Conservation (phyloP, 352 stramenopile species). For the Phytophthora constricta region DNA sequence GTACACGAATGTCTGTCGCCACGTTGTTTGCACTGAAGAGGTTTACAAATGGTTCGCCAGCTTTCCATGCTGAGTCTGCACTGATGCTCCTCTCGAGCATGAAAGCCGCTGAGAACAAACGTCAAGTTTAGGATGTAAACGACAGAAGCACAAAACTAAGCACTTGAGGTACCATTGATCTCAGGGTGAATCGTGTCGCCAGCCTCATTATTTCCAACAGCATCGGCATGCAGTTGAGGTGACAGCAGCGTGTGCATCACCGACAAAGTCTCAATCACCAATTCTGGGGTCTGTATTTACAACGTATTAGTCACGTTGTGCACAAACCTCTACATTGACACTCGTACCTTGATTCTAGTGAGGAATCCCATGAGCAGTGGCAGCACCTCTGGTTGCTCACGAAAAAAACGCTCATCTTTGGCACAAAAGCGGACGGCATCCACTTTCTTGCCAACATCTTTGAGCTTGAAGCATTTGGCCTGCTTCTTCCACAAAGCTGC, state of each 20-base stretch:
- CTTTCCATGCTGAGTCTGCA: slow-evolving; percentile 49
- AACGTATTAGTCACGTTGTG: slow-evolving; percentile 9
- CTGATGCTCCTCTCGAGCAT: slow-evolving; percentile 44
- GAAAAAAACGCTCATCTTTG: slow-evolving; percentile 62
- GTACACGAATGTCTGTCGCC: slow-evolving; percentile 37
- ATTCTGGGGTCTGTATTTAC: slow-evolving; percentile 33
- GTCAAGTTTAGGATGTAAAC: slow-evolving; percentile 25
- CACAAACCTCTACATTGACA: slow-evolving; percentile 10
- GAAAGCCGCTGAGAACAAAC: slow-evolving; percentile 47
- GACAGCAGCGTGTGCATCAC: slow-evolving; percentile 40
- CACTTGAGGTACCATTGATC: slow-evolving; percentile 41
- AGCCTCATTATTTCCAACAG: not conserved
- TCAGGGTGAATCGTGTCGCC: slow-evolving; percentile 43
- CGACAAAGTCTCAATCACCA: slow-evolving; percentile 45
- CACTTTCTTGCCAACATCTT: slow-evolving; percentile 68
- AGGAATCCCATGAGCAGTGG: slow-evolving; percentile 58
- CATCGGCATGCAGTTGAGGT: not conserved
- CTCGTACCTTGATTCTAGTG: slow-evolving; percentile 58
- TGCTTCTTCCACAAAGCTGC: slow-evolving; percentile 59
- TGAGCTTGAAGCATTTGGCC: slow-evolving; percentile 68
- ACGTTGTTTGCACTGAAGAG: slow-evolving; percentile 30
- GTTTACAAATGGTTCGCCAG: slow-evolving; percentile 49
- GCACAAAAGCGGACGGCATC: slow-evolving; percentile 61
- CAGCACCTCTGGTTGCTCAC: slow-evolving; percentile 61
- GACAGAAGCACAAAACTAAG: slow-evolving; percentile 10